These are phyloP conservation scores for Emergomyces orientalis DNA, from an alignment of 2,329 filamentous ascomycete genomes.

Conservation along the genomic window DNA sequence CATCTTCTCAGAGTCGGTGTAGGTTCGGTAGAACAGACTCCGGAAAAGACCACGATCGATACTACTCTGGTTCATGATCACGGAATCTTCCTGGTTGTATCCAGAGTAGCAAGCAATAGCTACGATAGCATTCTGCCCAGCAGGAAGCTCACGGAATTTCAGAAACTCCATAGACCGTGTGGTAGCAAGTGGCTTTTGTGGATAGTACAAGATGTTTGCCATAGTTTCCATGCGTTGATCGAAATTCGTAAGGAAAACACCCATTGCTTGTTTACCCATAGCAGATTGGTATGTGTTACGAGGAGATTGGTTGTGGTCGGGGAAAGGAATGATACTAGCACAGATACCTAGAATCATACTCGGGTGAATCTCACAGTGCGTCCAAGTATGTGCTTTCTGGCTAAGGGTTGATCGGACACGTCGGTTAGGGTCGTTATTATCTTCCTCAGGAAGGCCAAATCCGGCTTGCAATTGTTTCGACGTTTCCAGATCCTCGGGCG, in stretches of 20 bases:
- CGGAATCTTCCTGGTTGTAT: conserved; percentile 99
- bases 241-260: conserved; percentile 96
- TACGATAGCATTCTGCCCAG: conserved; percentile 96
- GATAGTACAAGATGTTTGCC: conserved; percentile 98
- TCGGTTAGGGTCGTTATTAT: conserved; percentile 65
- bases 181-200: conserved; percentile 91
- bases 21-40: conserved; percentile 94
- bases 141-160: conserved; percentile 93
- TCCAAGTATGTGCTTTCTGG: conserved; percentile 81
- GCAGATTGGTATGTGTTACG: conserved; percentile 99
- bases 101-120: conserved; percentile 96
- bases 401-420: conserved; percentile 84
- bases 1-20: conserved; percentile 93
- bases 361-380: conserved; percentile 97
- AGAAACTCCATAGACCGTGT: conserved; percentile 98
- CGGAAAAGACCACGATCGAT: conserved; percentile 96
- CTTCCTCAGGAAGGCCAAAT: conserved; percentile 50
- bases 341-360: conserved; percentile 99
- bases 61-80: conserved; percentile 99
- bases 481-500: conserved; percentile 81
- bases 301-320: conserved; percentile 94
- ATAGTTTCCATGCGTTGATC: conserved; percentile 97
- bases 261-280: conserved; percentile 99
- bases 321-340: conserved; percentile 98
- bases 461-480: conserved; percentile 62